Base-by-base conservation (phyloP, 106 monocot genomes). In the Dactylorhiza incarnata region DNA sequence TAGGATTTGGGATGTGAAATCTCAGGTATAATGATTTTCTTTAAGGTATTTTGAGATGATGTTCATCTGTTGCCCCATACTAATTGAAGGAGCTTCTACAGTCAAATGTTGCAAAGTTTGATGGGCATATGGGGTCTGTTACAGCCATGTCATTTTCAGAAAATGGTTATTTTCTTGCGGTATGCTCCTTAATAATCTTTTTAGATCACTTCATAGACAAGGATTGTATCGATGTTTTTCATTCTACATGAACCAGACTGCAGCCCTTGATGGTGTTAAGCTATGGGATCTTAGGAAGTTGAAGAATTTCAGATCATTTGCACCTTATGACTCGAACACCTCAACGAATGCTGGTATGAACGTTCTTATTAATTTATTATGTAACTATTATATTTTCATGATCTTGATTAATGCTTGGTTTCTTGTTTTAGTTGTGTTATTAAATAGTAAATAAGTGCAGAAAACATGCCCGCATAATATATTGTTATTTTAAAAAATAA, bases 81-180 rank as follows among this genome's bases (percentile, higher is more conserved):
- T 71, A 7, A 75, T 56, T 53, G 26, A 48, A 63, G 49, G 16
- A 26, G 22, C 43, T 1, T 72, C 67, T 86, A 69, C 84, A 97
- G 96, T 75, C 89, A 70, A 93, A 93, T 89, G 97, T 97, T 76
- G 93, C 97, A 22, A 97, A 87, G 14, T 97, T 97, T 80, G 97
- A 97, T 78, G 97, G 97, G 11, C 97, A 97, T 82, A 78, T 84
- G 62, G 97, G 94, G 51, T 68, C 87, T 51, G 89, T 97, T 45
- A 94, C 97, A 48, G 87, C 97, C 48, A 75, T 97, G 78, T 91
- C 97, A 56, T 97, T 97, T 81, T 97, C 97, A 68, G 97, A 97
- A 83, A 97, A 97, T 79, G 97, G 97, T 52, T 97, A 94, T 78
- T 97, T 94, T 61, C 89, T 97, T 78, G 97, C 97, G 86, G 97